Evolutionary conservation across 176 grass and related monocot genomes (phyloP).

Genomic region (Panicum miliaceum): DNA sequence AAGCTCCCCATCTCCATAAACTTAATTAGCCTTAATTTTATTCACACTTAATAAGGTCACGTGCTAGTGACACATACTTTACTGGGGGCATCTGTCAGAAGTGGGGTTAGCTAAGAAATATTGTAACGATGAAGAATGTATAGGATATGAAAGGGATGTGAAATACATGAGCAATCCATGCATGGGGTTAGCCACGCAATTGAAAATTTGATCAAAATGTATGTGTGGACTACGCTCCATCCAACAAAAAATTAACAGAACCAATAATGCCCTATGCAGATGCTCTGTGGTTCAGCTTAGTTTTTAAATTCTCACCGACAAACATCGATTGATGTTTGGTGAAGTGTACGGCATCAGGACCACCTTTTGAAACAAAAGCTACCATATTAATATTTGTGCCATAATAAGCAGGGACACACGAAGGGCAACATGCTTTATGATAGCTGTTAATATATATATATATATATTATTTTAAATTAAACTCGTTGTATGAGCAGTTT

Average conservation of each 20-base stretch:
- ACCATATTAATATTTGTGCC: no score
- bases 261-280: background rate
- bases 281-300: background rate
- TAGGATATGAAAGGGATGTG: no score
- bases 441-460: no score
- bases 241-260: background rate
- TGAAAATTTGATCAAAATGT: background rate
- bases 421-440: no score
- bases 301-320: conserved; percentile 25
- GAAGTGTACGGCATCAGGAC: conserved; percentile 23
- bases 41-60: background rate
- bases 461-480: no score
- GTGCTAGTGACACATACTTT: background rate
- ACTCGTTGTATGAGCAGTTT: no score
- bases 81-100: background rate
- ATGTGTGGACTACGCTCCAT: background rate
- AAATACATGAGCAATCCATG: no score
- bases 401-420: no score
- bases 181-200: background rate
- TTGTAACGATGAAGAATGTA: background rate
- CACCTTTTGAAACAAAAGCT: no score
- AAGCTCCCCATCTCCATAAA: background rate
- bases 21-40: conserved; percentile 4
- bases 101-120: background rate
- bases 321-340: background rate